A percentile compares a stretch with the other conserved stretches of the same genome.
Evolutionary conservation across 1,284 basidiomycete genomes (phyloP).

Genomic region (Leccinum fallax): DNA sequence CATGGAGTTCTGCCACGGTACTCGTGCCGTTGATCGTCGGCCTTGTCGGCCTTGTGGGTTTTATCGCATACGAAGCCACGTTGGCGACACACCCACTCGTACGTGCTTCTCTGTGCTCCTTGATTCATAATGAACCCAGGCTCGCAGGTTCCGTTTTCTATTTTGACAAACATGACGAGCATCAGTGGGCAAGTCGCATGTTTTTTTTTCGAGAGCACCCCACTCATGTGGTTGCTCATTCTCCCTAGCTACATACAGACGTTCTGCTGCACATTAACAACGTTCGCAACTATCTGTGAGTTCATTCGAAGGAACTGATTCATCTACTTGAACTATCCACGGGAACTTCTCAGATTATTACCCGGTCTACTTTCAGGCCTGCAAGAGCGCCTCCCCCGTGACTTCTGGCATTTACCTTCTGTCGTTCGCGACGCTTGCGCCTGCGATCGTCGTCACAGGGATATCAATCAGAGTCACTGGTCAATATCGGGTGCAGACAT

Average conservation of each 20-base stretch:
- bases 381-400: constrained; percentile 12
- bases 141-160: constrained; percentile 13
- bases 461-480: constrained; percentile 11
- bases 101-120: background rate
- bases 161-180: constrained; percentile 18
- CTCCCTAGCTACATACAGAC: constrained; percentile 21
- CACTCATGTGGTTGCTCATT: background rate
- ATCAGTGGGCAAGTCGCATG: constrained; percentile 15
- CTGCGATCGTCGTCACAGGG: constrained; percentile 9
- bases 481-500: constrained; percentile 21
- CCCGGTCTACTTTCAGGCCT: constrained; percentile 25
- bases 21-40: no score
- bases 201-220: background rate
- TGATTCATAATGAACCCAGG: background rate
- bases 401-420: constrained; percentile 20
- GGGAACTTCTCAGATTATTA: constrained; percentile 13
- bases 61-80: constrained; percentile 14
- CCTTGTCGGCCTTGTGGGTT: background rate
- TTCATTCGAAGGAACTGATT: background rate
- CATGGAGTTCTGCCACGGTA: no score
- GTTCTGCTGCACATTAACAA: constrained; percentile 16
- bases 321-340: no score
- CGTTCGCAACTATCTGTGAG: constrained; percentile 16
- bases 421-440: constrained; percentile 15
- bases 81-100: constrained; percentile 21